Evolutionary conservation across 2,329 filamentous ascomycete genomes (phyloP).

Genomic region (Microsporum canis): DNA sequence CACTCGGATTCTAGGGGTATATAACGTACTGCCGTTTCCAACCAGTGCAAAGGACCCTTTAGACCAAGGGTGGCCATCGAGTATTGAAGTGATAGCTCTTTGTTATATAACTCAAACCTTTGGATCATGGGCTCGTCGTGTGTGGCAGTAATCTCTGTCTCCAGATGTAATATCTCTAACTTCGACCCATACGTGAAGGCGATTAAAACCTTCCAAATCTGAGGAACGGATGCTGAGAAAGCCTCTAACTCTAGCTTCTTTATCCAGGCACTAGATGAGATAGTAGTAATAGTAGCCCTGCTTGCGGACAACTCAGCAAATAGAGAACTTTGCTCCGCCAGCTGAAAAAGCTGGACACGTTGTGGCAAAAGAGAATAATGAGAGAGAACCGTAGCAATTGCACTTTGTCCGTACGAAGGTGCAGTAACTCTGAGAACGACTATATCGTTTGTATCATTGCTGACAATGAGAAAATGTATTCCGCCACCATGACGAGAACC

Average conservation of each 20-base stretch:
- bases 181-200: constrained; percentile 22
- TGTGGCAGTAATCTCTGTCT: neutral
- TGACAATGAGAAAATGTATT: constrained; percentile 25
- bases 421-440: constrained; percentile 21
- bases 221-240: neutral
- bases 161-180: constrained; percentile 14
- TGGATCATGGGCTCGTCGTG: neutral
- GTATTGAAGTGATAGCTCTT: neutral
- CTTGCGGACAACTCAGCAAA: constrained; percentile 21
- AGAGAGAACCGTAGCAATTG: constrained; percentile 21
- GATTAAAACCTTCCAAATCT: constrained; percentile 9
- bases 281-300: constrained; percentile 18
- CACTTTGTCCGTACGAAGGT: constrained; percentile 8
- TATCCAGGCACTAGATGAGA: constrained; percentile 27
- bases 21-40: neutral
- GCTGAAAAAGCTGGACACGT: constrained; percentile 9
- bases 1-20: neutral
- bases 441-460: constrained; percentile 32
- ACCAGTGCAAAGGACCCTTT: constrained; percentile 7
- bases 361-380: constrained; percentile 15
- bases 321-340: constrained; percentile 21
- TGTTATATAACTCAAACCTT: neutral
- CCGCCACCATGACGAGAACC: constrained; percentile 20
- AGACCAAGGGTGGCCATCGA: neutral
- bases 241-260: constrained; percentile 1